Evolutionary conservation across 2,329 filamentous ascomycete genomes (phyloP).

Genomic region (Pseudocercospora pini-densiflorae): DNA sequence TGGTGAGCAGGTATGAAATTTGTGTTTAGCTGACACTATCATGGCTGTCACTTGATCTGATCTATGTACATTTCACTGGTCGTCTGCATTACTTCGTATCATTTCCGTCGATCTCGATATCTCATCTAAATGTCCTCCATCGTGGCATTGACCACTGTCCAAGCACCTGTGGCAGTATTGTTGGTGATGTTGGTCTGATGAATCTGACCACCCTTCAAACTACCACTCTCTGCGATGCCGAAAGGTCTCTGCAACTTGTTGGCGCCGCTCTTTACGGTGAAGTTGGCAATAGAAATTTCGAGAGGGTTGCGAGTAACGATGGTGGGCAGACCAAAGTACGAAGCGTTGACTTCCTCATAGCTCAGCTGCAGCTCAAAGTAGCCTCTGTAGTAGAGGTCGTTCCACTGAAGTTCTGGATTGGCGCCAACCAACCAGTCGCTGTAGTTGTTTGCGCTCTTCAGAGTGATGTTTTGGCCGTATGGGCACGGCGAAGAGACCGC

Average conservation of each 20-base stretch:
- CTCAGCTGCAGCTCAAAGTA: constrained; percentile 70
- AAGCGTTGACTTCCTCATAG: constrained; percentile 62
- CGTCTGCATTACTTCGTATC: not conserved
- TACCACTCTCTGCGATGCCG: constrained; percentile 61
- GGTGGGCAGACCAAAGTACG: constrained; percentile 68
- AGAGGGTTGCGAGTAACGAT: constrained; percentile 63
- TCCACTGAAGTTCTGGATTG: constrained; percentile 73
- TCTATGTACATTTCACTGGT: not conserved
- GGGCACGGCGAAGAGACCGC: constrained; percentile 67
- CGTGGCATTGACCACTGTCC: constrained; percentile 18
- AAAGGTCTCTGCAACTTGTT: constrained; percentile 61
- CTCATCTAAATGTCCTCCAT: constrained; percentile 24
- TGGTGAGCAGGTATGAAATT: not conserved
- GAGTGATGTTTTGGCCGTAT: constrained; percentile 62
- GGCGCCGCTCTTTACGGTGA: constrained; percentile 66
- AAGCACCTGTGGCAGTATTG: constrained; percentile 40
- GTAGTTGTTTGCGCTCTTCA: constrained; percentile 55
- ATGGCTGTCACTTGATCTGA: not conserved
- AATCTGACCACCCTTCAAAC: constrained; percentile 55
- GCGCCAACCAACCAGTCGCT: constrained; percentile 49
- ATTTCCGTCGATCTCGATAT: not conserved
- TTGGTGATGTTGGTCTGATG: constrained; percentile 43
- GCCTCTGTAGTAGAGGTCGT: constrained; percentile 73
- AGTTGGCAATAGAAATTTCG: constrained; percentile 71
- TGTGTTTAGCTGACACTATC: not conserved